Evolutionary conservation across 176 grass and related monocot genomes (phyloP).

Genomic region (Oryza meridionalis): DNA sequence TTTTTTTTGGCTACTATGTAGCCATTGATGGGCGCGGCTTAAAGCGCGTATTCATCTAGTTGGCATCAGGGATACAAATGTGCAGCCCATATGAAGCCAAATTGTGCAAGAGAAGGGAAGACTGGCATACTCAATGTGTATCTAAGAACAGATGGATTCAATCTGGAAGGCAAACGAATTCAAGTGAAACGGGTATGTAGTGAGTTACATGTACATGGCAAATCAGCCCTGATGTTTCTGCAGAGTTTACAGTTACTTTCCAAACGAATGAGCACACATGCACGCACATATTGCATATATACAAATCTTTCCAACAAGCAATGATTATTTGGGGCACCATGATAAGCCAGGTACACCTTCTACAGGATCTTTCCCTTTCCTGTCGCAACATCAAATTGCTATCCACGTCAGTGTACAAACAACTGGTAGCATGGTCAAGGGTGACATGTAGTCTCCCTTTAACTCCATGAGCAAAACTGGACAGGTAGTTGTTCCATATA

Average conservation of each 20-base stretch:
- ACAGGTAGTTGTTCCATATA: background rate
- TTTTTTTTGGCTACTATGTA: too few species aligned
- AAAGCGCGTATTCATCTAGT: too few species aligned
- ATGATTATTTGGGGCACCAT: slow-evolving; percentile 20
- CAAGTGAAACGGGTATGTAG: background rate
- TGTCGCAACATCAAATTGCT: slow-evolving; percentile 12
- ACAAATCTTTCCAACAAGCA: slow-evolving; percentile 31
- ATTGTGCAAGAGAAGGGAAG: background rate
- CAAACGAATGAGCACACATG: slow-evolving; percentile 28
- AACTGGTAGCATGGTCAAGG: background rate
- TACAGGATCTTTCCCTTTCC: slow-evolving; percentile 5
- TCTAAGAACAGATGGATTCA: background rate
- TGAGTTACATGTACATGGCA: slow-evolving; percentile 20
- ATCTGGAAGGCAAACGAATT: slow-evolving; percentile 21
- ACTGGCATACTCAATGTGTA: background rate
- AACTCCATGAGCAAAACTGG: too few species aligned
- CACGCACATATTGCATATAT: slow-evolving; percentile 30
- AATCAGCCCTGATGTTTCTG: background rate
- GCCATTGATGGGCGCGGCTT: too few species aligned
- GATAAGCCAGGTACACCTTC: slow-evolving; percentile 14
- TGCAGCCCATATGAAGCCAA: background rate
- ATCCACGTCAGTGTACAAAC: slow-evolving; percentile 12
- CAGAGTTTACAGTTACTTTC: slow-evolving; percentile 27
- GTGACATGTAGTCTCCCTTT: background rate
- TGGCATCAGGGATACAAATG: background rate